phyloP scores from a whole-genome alignment of 106 monocot genomes.

The Allium sativum region DNA sequence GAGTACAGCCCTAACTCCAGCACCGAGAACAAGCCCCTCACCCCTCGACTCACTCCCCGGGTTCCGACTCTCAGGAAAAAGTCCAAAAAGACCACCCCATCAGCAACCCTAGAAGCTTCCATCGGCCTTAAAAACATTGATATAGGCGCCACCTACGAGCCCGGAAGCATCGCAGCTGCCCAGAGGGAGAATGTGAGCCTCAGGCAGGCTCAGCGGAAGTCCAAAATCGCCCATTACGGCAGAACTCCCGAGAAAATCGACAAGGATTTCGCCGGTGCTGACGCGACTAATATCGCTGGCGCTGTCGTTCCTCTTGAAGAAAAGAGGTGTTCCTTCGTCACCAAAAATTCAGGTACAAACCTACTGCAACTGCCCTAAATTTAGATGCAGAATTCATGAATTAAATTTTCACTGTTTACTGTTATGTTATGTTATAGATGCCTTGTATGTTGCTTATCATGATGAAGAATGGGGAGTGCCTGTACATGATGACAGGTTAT shows the following conservation, averaged over 20 bases:
- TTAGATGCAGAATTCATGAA: not conserved
- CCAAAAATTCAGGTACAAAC: conserved; percentile 56
- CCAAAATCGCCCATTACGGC: conserved; percentile 79
- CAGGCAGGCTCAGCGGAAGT: conserved; percentile 52
- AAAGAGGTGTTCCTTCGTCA: conserved; percentile 75
- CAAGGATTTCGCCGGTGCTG: conserved; percentile 2
- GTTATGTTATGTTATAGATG: conserved; percentile 9
- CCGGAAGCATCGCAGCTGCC: conserved; percentile 72
- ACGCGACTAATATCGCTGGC: not conserved
- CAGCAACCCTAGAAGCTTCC: not conserved
- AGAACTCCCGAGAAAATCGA: conserved; percentile 37
- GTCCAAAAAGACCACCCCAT: conserved; percentile 23
- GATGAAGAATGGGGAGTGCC: conserved; percentile 55
- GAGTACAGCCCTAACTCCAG: conserved; percentile 20
- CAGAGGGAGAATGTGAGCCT: conserved; percentile 58
- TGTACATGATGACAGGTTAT: conserved; percentile 60
- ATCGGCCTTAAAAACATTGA: not conserved
- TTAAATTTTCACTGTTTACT: not conserved
- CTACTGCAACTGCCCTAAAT: not conserved
- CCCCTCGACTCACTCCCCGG: conserved; percentile 2
- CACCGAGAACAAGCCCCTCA: conserved; percentile 22
- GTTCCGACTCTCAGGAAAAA: conserved; percentile 26
- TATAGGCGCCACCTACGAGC: not conserved
- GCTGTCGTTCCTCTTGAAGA: conserved; percentile 19
- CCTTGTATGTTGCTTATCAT: conserved; percentile 42